Conservation (phyloP, 1,284 basidiomycete genomes). For the Trametes sp. region DNA sequence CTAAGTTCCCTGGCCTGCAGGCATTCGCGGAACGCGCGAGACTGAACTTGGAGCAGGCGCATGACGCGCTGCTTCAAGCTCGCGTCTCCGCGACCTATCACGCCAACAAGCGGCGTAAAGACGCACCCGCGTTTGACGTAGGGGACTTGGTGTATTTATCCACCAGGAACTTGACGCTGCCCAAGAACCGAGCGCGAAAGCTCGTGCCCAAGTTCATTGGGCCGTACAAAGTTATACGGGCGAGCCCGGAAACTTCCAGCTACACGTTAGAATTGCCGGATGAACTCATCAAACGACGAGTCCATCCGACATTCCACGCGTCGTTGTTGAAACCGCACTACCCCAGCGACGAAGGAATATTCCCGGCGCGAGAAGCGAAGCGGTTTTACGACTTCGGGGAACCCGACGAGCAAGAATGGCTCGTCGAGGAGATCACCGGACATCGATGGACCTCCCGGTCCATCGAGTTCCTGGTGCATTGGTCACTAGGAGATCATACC, state of each 20-base stretch:
- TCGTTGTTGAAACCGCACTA: slow-evolving; percentile 31
- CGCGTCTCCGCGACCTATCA: neutral
- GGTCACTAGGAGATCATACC: slow-evolving; percentile 13
- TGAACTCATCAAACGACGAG: slow-evolving; percentile 31
- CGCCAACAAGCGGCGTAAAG: neutral
- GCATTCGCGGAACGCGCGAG: neutral
- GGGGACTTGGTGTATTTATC: slow-evolving; percentile 32
- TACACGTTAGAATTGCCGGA: slow-evolving; percentile 40
- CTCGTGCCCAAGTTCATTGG: slow-evolving; percentile 44
- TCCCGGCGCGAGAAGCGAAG: slow-evolving; percentile 32
- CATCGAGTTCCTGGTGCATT: slow-evolving; percentile 31
- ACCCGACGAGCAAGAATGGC: slow-evolving; percentile 31
- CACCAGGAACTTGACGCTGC: slow-evolving; percentile 40
- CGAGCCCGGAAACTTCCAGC: slow-evolving; percentile 26
- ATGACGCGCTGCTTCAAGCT: neutral
- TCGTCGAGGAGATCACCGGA: slow-evolving; percentile 32
- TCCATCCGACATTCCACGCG: slow-evolving; percentile 41
- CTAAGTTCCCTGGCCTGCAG: neutral
- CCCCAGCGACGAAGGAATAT: slow-evolving; percentile 33
- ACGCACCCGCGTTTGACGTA: slow-evolving; percentile 4
- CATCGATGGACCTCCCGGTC: slow-evolving; percentile 28
- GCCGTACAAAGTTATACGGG: slow-evolving; percentile 42
- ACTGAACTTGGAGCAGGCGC: neutral
- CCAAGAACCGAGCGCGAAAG: slow-evolving; percentile 42
- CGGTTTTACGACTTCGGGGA: slow-evolving; percentile 37